Conservation (phyloP, 495 filamentous ascomycete species). For the Astrocystis sublimbata region DNA sequence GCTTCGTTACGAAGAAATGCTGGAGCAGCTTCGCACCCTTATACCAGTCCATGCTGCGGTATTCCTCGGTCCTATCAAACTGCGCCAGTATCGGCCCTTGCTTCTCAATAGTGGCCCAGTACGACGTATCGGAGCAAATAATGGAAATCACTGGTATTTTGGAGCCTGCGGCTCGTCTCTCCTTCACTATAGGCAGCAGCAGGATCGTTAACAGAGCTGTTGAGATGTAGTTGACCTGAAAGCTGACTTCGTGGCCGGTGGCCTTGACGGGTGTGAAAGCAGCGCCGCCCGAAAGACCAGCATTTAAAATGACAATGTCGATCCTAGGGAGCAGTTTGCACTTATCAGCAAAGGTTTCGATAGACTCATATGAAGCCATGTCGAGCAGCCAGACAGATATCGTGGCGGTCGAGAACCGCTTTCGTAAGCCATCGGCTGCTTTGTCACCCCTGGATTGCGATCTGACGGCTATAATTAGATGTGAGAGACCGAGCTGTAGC, state of each 20-base stretch:
- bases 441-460: conserved; percentile 46
- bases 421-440: conserved; percentile 39
- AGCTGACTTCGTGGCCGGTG: conserved; percentile 46
- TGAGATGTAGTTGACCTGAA: conserved; percentile 48
- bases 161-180: conserved; percentile 28
- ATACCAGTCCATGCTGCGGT: conserved; percentile 33
- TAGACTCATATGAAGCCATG: conserved; percentile 47
- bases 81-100: conserved; percentile 42
- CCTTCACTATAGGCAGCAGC: conserved; percentile 46
- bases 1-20: conserved; percentile 42
- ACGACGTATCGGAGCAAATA: conserved; percentile 40
- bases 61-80: conserved; percentile 33
- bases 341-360: conserved; percentile 44
- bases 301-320: conserved; percentile 54
- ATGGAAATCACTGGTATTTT: conserved; percentile 40
- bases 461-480: conserved; percentile 57
- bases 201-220: conserved; percentile 48
- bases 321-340: conserved; percentile 40
- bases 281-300: conserved; percentile 38
- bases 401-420: conserved; percentile 35
- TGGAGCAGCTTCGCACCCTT: conserved; percentile 42
- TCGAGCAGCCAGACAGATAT: conserved; percentile 54
- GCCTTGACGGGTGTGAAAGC: conserved; percentile 32
- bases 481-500: conserved; percentile 43
- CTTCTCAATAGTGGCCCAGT: conserved; percentile 29